Percentiles rank a stretch among this genome's conserved stretches.
Conservation (phyloP, 2,329 filamentous ascomycete genomes). For the Colletotrichum agaves region DNA sequence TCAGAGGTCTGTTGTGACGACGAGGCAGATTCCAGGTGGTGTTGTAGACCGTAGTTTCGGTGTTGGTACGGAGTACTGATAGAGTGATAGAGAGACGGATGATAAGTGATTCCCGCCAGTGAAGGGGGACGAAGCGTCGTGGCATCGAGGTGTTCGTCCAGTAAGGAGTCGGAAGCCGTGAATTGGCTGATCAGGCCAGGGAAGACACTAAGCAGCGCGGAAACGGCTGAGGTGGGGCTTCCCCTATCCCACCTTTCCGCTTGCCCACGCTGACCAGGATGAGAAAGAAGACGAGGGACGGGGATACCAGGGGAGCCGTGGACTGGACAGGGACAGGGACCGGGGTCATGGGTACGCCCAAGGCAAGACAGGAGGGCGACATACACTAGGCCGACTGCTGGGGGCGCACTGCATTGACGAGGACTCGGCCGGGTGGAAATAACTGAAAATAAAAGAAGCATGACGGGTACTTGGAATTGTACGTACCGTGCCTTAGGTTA, state of each 20-base stretch:
- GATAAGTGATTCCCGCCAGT: background rate
- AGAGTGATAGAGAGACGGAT: too few species aligned
- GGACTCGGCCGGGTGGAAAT: constrained; percentile 3
- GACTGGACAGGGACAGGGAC: constrained; percentile 20
- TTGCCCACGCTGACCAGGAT: constrained; percentile 14
- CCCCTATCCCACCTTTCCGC: constrained; percentile 10
- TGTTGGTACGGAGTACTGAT: background rate
- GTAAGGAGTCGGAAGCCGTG: constrained; percentile 1
- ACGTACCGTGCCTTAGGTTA: too few species aligned
- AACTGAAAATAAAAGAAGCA: background rate
- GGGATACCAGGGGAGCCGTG: constrained; percentile 1
- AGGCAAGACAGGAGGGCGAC: constrained; percentile 28
- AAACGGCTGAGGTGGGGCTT: constrained; percentile 28
- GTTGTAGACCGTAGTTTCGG: background rate
- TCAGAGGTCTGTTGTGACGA: constrained; percentile 4
- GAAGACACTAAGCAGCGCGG: constrained; percentile 21
- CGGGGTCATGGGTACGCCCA: constrained; percentile 31
- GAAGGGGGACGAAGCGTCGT: background rate
- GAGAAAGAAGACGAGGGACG: background rate
- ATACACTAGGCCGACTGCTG: constrained; percentile 19
- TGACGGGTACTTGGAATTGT: background rate
- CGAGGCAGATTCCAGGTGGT: background rate
- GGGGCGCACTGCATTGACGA: background rate
- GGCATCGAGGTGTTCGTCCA: constrained; percentile 1
- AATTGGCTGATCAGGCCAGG: constrained; percentile 8